Evolutionary conservation across 1,284 basidiomycete species (phyloP).

Genomic region (Chalciporus sp.): DNA sequence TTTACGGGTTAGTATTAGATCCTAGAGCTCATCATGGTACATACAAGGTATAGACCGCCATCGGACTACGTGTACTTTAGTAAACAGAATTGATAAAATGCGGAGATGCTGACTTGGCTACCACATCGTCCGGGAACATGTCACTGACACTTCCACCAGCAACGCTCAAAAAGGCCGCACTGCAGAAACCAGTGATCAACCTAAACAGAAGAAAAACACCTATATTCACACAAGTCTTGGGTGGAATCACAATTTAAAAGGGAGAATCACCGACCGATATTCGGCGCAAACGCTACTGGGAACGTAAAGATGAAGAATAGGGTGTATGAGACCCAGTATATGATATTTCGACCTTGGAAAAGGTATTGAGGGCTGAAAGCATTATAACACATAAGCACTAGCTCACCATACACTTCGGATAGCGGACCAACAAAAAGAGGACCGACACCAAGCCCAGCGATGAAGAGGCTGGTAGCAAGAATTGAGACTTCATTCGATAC

Average conservation of each 20-base stretch:
- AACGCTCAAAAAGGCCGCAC: slow-evolving; percentile 78
- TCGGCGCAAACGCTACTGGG: slow-evolving; percentile 68
- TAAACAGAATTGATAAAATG: not conserved
- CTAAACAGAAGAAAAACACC: slow-evolving; percentile 50
- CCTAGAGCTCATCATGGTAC: not conserved
- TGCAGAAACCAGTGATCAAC: slow-evolving; percentile 59
- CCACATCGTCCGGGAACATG: slow-evolving; percentile 62
- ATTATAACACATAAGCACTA: slow-evolving; percentile 18
- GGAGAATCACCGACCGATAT: slow-evolving; percentile 44
- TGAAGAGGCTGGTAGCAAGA: slow-evolving; percentile 72
- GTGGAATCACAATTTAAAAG: not conserved
- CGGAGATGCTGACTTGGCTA: slow-evolving; percentile 58
- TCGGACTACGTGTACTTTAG: slow-evolving; percentile 52
- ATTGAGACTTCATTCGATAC: slow-evolving; percentile 68
- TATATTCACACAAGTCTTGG: slow-evolving; percentile 17
- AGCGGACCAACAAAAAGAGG: slow-evolving; percentile 52
- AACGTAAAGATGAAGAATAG: slow-evolving; percentile 58
- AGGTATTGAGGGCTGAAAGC: slow-evolving; percentile 43
- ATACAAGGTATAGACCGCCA: slow-evolving; percentile 70
- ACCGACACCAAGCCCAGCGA: slow-evolving; percentile 55
- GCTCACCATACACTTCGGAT: slow-evolving; percentile 48
- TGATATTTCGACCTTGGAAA: slow-evolving; percentile 58
- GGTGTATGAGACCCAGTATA: slow-evolving; percentile 55
- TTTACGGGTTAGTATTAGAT: slow-evolving; percentile 1
- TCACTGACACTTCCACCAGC: slow-evolving; percentile 82